Percentiles rank a stretch among this genome's conserved stretches.
Evolutionary conservation across 2,329 filamentous ascomycete species (phyloP).

Genomic region (Aspergillus bombycis): DNA sequence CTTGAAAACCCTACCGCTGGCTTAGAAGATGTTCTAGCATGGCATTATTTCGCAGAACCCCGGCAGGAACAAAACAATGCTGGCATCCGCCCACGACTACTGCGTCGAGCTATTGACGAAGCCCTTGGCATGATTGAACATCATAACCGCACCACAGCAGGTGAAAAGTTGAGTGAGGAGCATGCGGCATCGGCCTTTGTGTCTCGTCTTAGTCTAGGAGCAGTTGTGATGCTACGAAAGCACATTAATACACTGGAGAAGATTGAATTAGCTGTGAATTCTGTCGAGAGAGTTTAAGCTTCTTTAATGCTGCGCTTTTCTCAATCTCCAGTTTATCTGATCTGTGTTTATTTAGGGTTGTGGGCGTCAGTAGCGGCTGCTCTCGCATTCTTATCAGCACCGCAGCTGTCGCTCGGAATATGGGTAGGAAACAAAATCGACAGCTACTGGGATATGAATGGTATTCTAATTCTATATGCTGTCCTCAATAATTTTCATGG

Average conservation of each 20-base stretch:
- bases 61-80: background rate
- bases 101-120: slow-evolving; percentile 29
- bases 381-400: background rate
- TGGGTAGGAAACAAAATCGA: background rate
- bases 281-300: background rate
- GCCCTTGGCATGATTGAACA: slow-evolving; percentile 32
- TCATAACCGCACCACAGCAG: slow-evolving; percentile 26
- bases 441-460: background rate
- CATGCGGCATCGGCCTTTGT: slow-evolving; percentile 32
- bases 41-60: slow-evolving; percentile 50
- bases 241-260: slow-evolving; percentile 31
- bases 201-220: slow-evolving; percentile 36
- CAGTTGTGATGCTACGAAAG: slow-evolving; percentile 36
- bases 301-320: background rate
- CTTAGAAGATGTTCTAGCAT: slow-evolving; percentile 56
- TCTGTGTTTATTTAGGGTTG: background rate
- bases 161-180: slow-evolving; percentile 16
- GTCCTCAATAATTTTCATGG: background rate
- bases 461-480: background rate
- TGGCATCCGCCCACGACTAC: slow-evolving; percentile 22
- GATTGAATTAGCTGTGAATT: slow-evolving; percentile 17
- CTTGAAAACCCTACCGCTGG: slow-evolving; percentile 48
- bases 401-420: background rate
- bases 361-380: background rate
- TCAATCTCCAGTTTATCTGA: too few relatives aligned